These are phyloP conservation scores for Silybum marianum DNA, from an alignment of 129 eudicot genomes.

Conservation along the genomic window DNA sequence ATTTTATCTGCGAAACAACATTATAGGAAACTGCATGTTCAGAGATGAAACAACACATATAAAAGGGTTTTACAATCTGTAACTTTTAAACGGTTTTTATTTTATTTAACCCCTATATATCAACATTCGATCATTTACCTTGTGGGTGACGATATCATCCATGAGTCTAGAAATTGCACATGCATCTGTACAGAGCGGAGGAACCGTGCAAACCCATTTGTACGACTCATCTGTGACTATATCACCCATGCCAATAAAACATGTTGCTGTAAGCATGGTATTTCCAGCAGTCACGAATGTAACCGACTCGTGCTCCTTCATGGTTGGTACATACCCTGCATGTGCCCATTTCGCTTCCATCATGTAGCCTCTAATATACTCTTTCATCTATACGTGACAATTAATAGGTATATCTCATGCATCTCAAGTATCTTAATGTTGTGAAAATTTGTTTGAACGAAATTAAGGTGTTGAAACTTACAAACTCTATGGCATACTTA, in stretches of 20 bases:
- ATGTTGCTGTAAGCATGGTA: not conserved
- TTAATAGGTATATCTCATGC: not conserved
- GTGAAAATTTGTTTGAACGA: not conserved
- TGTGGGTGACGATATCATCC: conserved; percentile 37
- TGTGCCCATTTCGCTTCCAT: conserved; percentile 33
- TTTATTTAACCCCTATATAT: too few relatives aligned
- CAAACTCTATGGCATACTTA: conserved; percentile 17
- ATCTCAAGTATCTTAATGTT: not conserved
- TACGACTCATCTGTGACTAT: conserved; percentile 9
- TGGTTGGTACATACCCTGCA: conserved; percentile 17
- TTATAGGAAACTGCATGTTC: too few relatives aligned
- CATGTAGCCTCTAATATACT: conserved; percentile 9
- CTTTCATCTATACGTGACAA: conserved; percentile 6
- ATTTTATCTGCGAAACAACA: too few relatives aligned
- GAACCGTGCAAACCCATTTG: conserved; percentile 21
- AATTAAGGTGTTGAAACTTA: not conserved
- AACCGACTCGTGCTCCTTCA: conserved; percentile 23
- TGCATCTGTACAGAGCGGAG: conserved; percentile 14
- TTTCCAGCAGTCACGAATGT: not conserved
- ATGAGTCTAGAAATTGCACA: conserved; percentile 24
- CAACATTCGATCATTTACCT: conserved; percentile 14
- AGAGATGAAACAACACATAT: too few relatives aligned
- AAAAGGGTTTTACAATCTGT: too few relatives aligned
- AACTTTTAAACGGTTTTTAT: too few relatives aligned
- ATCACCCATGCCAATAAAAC: conserved; percentile 30